Conservation (phyloP, 1,139 yeast species). For the Geotrichum phurueaensis region DNA sequence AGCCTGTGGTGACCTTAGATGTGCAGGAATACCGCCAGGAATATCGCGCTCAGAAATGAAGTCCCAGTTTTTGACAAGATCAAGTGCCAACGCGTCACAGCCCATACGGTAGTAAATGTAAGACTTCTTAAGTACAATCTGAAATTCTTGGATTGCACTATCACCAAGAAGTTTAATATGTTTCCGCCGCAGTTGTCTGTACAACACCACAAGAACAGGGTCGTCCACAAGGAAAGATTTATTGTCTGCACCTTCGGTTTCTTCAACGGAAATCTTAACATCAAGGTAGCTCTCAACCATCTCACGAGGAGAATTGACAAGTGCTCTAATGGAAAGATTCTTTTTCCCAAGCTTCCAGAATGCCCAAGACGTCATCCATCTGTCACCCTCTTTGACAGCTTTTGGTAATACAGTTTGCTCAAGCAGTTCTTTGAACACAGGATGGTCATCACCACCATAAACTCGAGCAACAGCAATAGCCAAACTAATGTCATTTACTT, state of each 20-base stretch:
- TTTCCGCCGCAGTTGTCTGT: conserved; percentile 50
- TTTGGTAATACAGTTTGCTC: conserved; percentile 50
- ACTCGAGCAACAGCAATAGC: conserved; percentile 79
- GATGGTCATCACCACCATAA: conserved; percentile 53
- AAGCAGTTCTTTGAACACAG: conserved; percentile 47
- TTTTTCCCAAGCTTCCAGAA: conserved; percentile 52
- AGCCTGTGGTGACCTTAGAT: not conserved
- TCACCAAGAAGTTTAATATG: conserved; percentile 39
- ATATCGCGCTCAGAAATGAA: conserved; percentile 38
- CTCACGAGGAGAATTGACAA: conserved; percentile 18
- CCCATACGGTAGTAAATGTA: conserved; percentile 81
- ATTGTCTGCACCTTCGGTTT: conserved; percentile 28
- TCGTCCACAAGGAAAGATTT: conserved; percentile 64
- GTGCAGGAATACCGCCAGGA: not conserved
- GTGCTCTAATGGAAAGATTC: conserved; percentile 24
- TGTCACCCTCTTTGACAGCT: conserved; percentile 58
- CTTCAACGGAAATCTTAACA: conserved; percentile 17
- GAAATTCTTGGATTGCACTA: conserved; percentile 42
- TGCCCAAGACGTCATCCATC: conserved; percentile 82
- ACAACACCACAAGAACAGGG: conserved; percentile 69
- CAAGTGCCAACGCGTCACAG: conserved; percentile 70
- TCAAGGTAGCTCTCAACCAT: conserved; percentile 11
- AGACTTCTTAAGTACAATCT: conserved; percentile 56
- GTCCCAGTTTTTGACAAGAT: conserved; percentile 61
- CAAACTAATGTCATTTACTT: conserved; percentile 59